phyloP scores from a whole-genome alignment of 1,139 yeast species.

The Pichia sp. region DNA sequence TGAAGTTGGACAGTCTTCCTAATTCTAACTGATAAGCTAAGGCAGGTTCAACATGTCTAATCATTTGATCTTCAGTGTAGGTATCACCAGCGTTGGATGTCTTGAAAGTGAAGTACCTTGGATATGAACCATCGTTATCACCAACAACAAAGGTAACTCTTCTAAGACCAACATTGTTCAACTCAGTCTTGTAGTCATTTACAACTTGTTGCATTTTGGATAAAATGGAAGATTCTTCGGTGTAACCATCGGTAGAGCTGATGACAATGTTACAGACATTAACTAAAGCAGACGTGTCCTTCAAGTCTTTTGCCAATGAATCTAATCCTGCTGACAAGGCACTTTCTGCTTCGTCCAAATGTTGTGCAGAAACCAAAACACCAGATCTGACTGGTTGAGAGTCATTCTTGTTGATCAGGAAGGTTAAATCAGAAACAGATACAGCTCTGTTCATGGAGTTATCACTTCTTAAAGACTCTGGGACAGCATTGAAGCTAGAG shows the following conservation, averaged over 20 bases:
- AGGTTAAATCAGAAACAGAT: conserved; percentile 88
- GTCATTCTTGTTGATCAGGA: conserved; percentile 63
- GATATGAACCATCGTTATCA: conserved; percentile 77
- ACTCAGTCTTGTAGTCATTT: conserved; percentile 64
- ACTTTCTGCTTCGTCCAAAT: conserved; percentile 87
- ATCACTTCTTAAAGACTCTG: conserved; percentile 42
- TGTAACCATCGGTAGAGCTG: conserved; percentile 68
- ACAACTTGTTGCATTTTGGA: conserved; percentile 60
- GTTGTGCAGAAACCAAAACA: conserved; percentile 75
- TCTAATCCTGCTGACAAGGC: conserved; percentile 73
- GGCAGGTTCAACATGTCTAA: conserved; percentile 98
- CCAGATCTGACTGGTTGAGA: conserved; percentile 75
- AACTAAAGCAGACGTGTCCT: conserved; percentile 38
- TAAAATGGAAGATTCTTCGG: conserved; percentile 65
- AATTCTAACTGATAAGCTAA: conserved; percentile 95
- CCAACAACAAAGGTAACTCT: conserved; percentile 91
- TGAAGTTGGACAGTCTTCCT: conserved; percentile 89
- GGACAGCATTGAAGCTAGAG: conserved; percentile 65
- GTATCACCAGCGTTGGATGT: conserved; percentile 52
- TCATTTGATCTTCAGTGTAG: conserved; percentile 77
- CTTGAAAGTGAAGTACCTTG: conserved; percentile 91
- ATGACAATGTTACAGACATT: conserved; percentile 82
- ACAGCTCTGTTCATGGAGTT: conserved; percentile 71
- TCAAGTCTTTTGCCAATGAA: conserved; percentile 45
- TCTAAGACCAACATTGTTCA: conserved; percentile 69